A percentile compares a stretch with the other conserved stretches of the same genome.
Conservation (phyloP, 306 rosid genomes). For the Prunus davidiana region DNA sequence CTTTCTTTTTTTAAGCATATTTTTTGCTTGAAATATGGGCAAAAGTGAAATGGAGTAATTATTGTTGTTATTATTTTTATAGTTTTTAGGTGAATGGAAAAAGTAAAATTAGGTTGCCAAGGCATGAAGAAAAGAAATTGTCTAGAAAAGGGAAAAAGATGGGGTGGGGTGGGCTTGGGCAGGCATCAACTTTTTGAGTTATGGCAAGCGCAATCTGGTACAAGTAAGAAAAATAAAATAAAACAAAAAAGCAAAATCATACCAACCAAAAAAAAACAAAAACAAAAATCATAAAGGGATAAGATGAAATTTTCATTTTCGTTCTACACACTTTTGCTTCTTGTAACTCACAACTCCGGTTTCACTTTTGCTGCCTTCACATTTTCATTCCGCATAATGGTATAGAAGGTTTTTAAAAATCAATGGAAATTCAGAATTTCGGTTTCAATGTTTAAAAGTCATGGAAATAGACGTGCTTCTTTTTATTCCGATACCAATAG, state of each 20-base stretch:
- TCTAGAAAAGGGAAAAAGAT: slow-evolving; percentile 37
- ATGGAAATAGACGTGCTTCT: too few relatives aligned
- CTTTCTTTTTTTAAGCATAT: slow-evolving; percentile 21
- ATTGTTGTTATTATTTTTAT: slow-evolving; percentile 27
- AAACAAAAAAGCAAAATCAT: neutral
- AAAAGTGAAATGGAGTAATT: slow-evolving; percentile 38
- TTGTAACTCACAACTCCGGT: slow-evolving; percentile 5
- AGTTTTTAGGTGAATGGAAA: slow-evolving; percentile 57
- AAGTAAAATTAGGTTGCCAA: slow-evolving; percentile 69
- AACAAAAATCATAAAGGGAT: neutral
- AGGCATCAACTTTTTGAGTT: slow-evolving; percentile 36
- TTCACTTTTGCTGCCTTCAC: slow-evolving; percentile 5
- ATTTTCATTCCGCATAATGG: neutral
- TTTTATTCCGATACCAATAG: too few relatives aligned
- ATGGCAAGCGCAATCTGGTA: slow-evolving; percentile 26
- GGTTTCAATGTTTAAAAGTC: too few relatives aligned
- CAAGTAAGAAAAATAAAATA: slow-evolving; percentile 3
- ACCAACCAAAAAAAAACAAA: slow-evolving; percentile 11
- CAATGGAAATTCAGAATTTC: too few relatives aligned
- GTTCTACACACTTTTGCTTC: slow-evolving; percentile 25
- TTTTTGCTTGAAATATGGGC: slow-evolving; percentile 42
- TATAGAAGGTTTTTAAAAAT: too few relatives aligned
- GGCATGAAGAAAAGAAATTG: slow-evolving; percentile 73
- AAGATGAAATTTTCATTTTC: slow-evolving; percentile 21
- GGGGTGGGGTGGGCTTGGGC: slow-evolving; percentile 43